Evolutionary conservation across 495 filamentous ascomycete species (phyloP).

Genomic region (Tuber magnatum): DNA sequence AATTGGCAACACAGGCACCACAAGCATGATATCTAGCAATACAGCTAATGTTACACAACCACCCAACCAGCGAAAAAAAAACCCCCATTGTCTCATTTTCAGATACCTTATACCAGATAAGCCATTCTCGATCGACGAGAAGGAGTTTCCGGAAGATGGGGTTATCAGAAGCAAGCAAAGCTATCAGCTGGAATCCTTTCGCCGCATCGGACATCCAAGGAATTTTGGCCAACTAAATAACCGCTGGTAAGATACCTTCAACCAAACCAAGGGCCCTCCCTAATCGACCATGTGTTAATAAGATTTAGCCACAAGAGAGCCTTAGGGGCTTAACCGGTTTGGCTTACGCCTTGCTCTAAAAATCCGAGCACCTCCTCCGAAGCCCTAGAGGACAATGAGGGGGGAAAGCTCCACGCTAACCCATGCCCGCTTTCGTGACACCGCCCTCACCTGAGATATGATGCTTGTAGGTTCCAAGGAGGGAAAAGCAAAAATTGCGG

Average conservation of each 20-base stretch:
- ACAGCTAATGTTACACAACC: neutral
- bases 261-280: neutral
- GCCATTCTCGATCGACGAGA: slow-evolving; percentile 25
- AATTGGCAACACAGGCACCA: neutral
- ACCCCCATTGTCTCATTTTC: neutral
- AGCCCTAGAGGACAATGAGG: neutral
- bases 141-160: slow-evolving; percentile 13
- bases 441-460: slow-evolving; percentile 3
- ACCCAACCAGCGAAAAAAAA: neutral
- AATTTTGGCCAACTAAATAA: neutral
- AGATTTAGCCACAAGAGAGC: neutral
- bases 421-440: neutral
- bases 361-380: neutral
- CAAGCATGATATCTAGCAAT: neutral
- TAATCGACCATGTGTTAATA: neutral
- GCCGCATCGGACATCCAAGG: neutral
- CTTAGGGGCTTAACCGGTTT: neutral
- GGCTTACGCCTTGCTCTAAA: neutral
- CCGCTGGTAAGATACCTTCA: neutral
- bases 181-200: neutral
- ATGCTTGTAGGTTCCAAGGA: slow-evolving; percentile 3
- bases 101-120: slow-evolving; percentile 10
- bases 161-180: slow-evolving; percentile 22
- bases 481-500: slow-evolving; percentile 19
- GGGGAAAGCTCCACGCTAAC: neutral